These are phyloP conservation scores for Linnemannia exigua DNA, from an alignment of 192 early-diverging fungal genomes.

Conservation along the genomic window DNA sequence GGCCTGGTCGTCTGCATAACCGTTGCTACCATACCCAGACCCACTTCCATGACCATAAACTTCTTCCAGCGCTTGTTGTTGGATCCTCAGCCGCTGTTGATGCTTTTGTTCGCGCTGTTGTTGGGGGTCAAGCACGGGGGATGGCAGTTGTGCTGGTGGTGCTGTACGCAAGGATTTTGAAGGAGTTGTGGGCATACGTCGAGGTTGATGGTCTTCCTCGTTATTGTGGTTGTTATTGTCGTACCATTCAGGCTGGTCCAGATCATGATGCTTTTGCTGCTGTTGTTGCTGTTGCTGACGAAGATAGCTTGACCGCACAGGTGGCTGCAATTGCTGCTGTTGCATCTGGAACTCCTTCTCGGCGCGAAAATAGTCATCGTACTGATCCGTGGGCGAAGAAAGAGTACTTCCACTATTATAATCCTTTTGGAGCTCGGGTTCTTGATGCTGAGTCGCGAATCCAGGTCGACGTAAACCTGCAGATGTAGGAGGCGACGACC, in stretches of 20 bases:
- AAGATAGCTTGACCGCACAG: not conserved
- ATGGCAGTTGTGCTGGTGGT: not conserved
- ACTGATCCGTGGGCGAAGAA: constrained; percentile 15
- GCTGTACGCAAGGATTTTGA: not conserved
- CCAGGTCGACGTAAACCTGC: constrained; percentile 12
- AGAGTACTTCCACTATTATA: not conserved
- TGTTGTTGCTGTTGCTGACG: constrained; percentile 1
- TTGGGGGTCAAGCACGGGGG: not conserved
- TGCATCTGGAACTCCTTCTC: constrained; percentile 9
- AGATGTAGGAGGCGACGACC: constrained; percentile 19
- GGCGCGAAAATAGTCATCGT: constrained; percentile 12
- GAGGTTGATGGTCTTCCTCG: constrained; percentile 1
- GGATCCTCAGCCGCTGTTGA: constrained; percentile 25
- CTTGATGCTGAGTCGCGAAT: not conserved
- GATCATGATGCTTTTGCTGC: constrained; percentile 6
- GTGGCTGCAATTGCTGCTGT: constrained; percentile 5
- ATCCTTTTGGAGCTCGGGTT: not conserved
- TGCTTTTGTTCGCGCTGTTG: constrained; percentile 28
- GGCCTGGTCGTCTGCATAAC: not conserved
- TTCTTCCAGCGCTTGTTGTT: constrained; percentile 33
- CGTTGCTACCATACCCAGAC: not conserved
- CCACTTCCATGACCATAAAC: constrained; percentile 30
- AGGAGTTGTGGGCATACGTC: constrained; percentile 6
- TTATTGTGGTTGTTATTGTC: constrained; percentile 8
- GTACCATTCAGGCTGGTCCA: constrained; percentile 20